These are phyloP conservation scores for Beauveria rudraprayagi DNA, from an alignment of 2,329 filamentous ascomycete species.

Conservation along the genomic window DNA sequence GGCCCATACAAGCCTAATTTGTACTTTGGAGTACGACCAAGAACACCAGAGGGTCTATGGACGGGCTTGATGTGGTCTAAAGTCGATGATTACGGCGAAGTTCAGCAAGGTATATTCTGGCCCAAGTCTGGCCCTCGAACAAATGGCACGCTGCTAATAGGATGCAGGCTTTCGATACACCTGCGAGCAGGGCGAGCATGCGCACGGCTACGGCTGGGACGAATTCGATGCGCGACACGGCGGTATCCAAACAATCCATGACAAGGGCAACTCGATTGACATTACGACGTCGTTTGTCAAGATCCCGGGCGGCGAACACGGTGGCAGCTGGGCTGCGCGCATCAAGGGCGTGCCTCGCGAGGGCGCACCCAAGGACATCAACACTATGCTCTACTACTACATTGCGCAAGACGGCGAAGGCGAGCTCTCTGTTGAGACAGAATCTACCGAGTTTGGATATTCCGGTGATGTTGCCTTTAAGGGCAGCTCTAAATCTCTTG, in stretches of 20 bases:
- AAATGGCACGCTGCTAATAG: neutral
- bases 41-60: slow-evolving; percentile 72
- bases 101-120: slow-evolving; percentile 60
- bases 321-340: slow-evolving; percentile 85
- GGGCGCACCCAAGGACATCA: slow-evolving; percentile 57
- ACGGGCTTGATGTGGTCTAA: slow-evolving; percentile 84
- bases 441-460: slow-evolving; percentile 42
- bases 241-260: slow-evolving; percentile 83
- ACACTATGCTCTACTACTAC: slow-evolving; percentile 76
- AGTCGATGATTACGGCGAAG: slow-evolving; percentile 67
- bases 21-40: slow-evolving; percentile 84
- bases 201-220: slow-evolving; percentile 96
- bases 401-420: slow-evolving; percentile 70
- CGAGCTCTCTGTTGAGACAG: slow-evolving; percentile 49
- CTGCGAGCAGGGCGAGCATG: slow-evolving; percentile 89
- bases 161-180: slow-evolving; percentile 75
- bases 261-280: slow-evolving; percentile 80
- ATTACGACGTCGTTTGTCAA: slow-evolving; percentile 93
- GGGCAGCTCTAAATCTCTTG: slow-evolving; percentile 64
- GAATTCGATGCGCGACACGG: slow-evolving; percentile 87
- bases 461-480: slow-evolving; percentile 57
- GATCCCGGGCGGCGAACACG: slow-evolving; percentile 73
- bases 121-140: neutral
- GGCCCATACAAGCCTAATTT: slow-evolving; percentile 90
- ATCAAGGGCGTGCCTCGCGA: slow-evolving; percentile 73